Base-by-base conservation (phyloP, 129 eudicot species). In the Arctium minus region DNA sequence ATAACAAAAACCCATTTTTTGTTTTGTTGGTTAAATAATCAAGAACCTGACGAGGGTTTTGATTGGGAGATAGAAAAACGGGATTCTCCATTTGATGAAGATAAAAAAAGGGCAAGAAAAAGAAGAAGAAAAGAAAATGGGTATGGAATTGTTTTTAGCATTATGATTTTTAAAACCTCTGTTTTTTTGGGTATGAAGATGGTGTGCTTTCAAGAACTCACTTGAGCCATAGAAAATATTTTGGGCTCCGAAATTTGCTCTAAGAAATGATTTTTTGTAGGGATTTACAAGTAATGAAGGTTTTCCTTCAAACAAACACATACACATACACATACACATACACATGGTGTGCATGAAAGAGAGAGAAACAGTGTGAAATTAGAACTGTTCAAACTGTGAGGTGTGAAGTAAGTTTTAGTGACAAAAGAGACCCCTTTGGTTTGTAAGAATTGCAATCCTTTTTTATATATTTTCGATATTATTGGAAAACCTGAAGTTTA, bases 151-250 rank as follows among this genome's bases (percentile, higher is more conserved):
- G 42, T 79, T 32, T 62, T 79, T 64, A 65, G 84, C 87, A 84
- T 84, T 79, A 79, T 84, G 87, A 74, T 22, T 62, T 60, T 60
- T 40, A 46, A 84, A 84, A 84, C 84, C 71, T 84, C 8, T 84
- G 87, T 42, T 84, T 78, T 77, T 79, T 46, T 38, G 84, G 82
- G 86, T 83, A 73, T 73, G 71, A 84, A 84, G 72, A 79, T 62
- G 84, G 84, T 84, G 84, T 65, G 75, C 75, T 84, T 84, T 84
- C 87, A 84, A 74, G 36, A 84, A 79, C 50, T 60, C 80, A 84
- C 44, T 73, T 79, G 83, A 79, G 84, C 87, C 87, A 79, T 84
- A 84, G 76, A 84, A 84, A 73, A 64, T 84, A 30, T 75, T 37
- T 17, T 73, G 83, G 80, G 80, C 80, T 31, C 76, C 80, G 84